Evolutionary conservation across 1,139 yeast species (phyloP).

Genomic region (Suhomyces atakaporum): DNA sequence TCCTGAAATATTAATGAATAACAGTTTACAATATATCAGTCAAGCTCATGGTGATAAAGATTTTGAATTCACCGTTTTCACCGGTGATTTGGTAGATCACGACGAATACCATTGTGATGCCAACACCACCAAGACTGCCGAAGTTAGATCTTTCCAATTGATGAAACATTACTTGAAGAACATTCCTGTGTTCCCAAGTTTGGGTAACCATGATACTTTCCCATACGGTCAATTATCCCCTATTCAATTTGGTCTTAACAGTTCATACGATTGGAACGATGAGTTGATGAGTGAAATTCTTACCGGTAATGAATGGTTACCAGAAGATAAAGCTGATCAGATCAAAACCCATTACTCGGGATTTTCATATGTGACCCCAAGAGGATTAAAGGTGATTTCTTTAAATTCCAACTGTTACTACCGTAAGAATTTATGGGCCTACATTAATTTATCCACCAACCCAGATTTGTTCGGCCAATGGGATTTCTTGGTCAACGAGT

Average conservation of each 20-base stretch:
- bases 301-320: slow-evolving; percentile 45
- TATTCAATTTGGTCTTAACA: slow-evolving; percentile 33
- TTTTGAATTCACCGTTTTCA: slow-evolving; percentile 64
- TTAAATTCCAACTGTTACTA: slow-evolving; percentile 70
- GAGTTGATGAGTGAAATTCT: slow-evolving; percentile 63
- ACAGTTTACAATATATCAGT: slow-evolving; percentile 50
- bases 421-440: slow-evolving; percentile 63
- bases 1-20: slow-evolving; percentile 60
- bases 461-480: slow-evolving; percentile 68
- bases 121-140: slow-evolving; percentile 54
- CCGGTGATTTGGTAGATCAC: slow-evolving; percentile 72
- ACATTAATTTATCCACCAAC: slow-evolving; percentile 51
- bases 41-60: slow-evolving; percentile 27
- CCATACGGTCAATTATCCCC: slow-evolving; percentile 74
- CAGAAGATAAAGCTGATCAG: slow-evolving; percentile 24
- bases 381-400: slow-evolving; percentile 63
- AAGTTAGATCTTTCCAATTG: slow-evolving; percentile 50
- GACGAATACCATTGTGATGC: slow-evolving; percentile 49
- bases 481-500: slow-evolving; percentile 61
- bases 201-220: slow-evolving; percentile 75
- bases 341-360: slow-evolving; percentile 57
- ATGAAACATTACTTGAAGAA: slow-evolving; percentile 56
- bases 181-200: slow-evolving; percentile 61
- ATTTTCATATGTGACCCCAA: slow-evolving; percentile 55
- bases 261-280: slow-evolving; percentile 59